phyloP scores from a whole-genome alignment of 352 stramenopile species.

The Pythium coloratum region DNA sequence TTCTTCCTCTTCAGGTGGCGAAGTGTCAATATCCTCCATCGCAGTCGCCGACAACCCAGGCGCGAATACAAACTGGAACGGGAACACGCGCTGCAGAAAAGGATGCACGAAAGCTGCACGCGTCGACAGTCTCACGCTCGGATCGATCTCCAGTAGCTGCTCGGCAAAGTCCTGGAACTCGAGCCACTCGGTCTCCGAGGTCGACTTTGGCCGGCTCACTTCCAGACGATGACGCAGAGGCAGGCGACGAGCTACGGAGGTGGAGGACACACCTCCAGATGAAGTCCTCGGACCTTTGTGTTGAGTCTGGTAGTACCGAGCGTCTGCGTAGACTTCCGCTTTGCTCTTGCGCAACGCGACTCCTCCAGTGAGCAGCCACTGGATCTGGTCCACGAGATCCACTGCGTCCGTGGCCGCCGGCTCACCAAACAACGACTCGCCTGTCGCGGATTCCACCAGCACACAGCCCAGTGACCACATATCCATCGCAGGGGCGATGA shows the following conservation, averaged over 20 bases:
- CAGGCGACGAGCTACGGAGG: slow-evolving; percentile 5
- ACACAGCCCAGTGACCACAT: slow-evolving; percentile 83
- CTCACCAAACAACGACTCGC: slow-evolving; percentile 54
- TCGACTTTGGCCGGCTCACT: slow-evolving; percentile 28
- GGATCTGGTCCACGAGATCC: slow-evolving; percentile 22
- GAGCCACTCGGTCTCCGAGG: slow-evolving; percentile 5
- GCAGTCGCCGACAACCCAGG: not conserved
- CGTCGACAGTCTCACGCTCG: slow-evolving; percentile 42
- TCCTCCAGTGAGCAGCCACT: slow-evolving; percentile 25
- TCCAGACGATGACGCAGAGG: slow-evolving; percentile 36
- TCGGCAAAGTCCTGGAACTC: slow-evolving; percentile 60
- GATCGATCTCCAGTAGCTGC: slow-evolving; percentile 51
- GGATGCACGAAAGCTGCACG: slow-evolving; percentile 60
- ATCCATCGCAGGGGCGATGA: slow-evolving; percentile 62
- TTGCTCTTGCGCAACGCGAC: slow-evolving; percentile 12
- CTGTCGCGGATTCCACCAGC: slow-evolving; percentile 59
- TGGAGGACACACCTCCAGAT: not conserved
- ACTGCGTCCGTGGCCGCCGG: slow-evolving; percentile 7
- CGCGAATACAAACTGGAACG: slow-evolving; percentile 60
- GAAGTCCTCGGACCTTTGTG: not conserved
- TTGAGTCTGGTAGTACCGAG: slow-evolving; percentile 20
- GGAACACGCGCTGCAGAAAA: slow-evolving; percentile 70
- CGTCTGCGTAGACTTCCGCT: slow-evolving; percentile 6
- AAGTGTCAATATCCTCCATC: slow-evolving; percentile 7
- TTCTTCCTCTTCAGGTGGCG: slow-evolving; percentile 11